Evolutionary conservation across 495 filamentous ascomycete species (phyloP).

Genomic region (Penicillium psychrofluorescens): DNA sequence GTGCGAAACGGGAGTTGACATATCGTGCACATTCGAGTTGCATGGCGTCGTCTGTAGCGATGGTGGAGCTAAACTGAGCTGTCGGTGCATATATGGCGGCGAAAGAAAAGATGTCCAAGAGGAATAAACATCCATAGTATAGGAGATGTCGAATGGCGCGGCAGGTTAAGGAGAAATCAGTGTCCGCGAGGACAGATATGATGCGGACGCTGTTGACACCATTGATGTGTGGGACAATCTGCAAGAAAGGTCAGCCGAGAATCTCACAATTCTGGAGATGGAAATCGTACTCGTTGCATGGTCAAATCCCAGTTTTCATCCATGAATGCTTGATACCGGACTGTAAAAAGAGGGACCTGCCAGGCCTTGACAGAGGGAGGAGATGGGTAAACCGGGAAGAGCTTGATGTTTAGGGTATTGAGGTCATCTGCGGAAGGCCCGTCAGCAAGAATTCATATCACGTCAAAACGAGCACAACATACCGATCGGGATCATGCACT

Average conservation of each 20-base stretch:
- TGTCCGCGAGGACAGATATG: constrained; percentile 76
- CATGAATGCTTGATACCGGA: constrained; percentile 65
- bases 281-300: constrained; percentile 52
- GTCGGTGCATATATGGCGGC: constrained; percentile 83
- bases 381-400: constrained; percentile 74
- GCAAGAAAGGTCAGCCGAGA: too few species aligned
- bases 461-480: constrained; percentile 11
- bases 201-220: constrained; percentile 80
- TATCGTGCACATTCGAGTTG: constrained; percentile 84
- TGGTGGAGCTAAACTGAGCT: constrained; percentile 62
- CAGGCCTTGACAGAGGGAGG: constrained; percentile 73
- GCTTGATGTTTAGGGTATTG: constrained; percentile 93
- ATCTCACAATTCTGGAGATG: too few species aligned
- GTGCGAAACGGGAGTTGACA: constrained; percentile 48
- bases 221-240: constrained; percentile 76
- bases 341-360: constrained; percentile 87
- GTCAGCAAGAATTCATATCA: constrained; percentile 9
- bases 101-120: constrained; percentile 93
- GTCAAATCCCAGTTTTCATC: constrained; percentile 91
- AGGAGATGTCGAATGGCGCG: constrained; percentile 81
- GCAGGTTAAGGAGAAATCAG: constrained; percentile 73
- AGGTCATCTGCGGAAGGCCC: constrained; percentile 58
- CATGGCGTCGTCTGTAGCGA: constrained; percentile 58
- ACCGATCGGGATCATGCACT: constrained; percentile 96
- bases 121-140: constrained; percentile 79